Base-by-base conservation (phyloP, 257 asterid genomes). In the Solanum chilense region DNA sequence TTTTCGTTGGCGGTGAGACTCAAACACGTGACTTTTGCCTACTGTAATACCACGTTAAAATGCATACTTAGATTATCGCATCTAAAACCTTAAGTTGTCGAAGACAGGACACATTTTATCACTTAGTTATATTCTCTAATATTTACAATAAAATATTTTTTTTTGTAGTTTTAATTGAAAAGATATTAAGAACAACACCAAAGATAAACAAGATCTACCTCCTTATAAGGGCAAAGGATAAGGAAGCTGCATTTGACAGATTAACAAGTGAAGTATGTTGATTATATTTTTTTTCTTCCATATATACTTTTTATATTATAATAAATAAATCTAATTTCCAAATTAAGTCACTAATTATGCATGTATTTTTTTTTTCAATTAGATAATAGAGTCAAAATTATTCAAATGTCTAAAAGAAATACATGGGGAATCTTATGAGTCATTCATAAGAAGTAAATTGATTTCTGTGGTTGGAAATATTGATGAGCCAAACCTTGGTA, bases 101-200 rank as follows among this genome's bases (percentile, higher is more conserved):
- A 18, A 62, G 7, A 62, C 5, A 10, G 0, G 0, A 6, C 0
- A 73, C 9, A 2, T 35, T 18, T 37, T 0, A 20, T 5, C n/a
- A 37, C 47, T 37, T 73, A 5, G 39, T 9, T 20, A 35, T 71
- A 20, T 37, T 6, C 13, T 21, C 42, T 3, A 37, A 12, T 9
- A 37, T 73, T 73, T 37, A 0, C 5, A 37, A 37, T 20, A 73
- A 73, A 37, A 4, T 0, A 6, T 18, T 4, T 15, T 2, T 27
- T 8, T 73, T 73, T 71, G 45, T 15, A 71, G 27, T 35, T 33
- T 2, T 71, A 2, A 35, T 35, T 18, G 45, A 71, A 71, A 71
- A 18, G 80, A 18, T 71, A 15, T 27, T 35, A 71, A 49, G 80
- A 35, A 35, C 29, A 20, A 35, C 80, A 71, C 44, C 80, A 71